Evolutionary conservation across 176 grass and related monocot genomes (phyloP), one percentile per base, ranked within the genome.

Genomic region (Raddia guianensis): DNA sequence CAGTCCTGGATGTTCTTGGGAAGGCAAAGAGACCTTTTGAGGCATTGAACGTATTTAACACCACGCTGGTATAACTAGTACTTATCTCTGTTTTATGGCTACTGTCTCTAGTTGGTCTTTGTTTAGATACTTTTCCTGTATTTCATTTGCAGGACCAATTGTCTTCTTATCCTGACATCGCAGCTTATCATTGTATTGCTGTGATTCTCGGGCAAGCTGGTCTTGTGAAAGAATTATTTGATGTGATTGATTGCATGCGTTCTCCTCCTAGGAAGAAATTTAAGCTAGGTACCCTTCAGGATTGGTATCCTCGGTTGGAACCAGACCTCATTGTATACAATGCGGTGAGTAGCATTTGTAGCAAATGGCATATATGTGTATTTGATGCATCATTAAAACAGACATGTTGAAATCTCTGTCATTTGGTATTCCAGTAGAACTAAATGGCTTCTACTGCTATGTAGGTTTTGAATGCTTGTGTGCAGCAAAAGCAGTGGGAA

Each of bases 401-500:
- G 9, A 35, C 5, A 78, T 73, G 53, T 66, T 57, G n/a, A 73
- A 73, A 32, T 79, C 15, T 67, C 20, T 83, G 16, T 70, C 49
- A 65, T 63, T 86, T 86, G 2, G 34, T 74, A 63, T 75, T 75
- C 74, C 68, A 59, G 11, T 87, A 43, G 58, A 77, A 57, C 14
- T 3, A 69, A 80, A 74, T 54, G 82, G 70, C 32, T 53, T 73
- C 20, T 74, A 47, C 61, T 71, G 12, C 11, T 71, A 40, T 73
- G 63, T 83, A 98, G 95, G 88, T 98, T 84, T 80, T 98, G 73
- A 98, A 98, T 94, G 88, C 92, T 85, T 98, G 95, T 51, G 88
- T 98, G 60, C 90, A 91, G 82, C 87, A 82, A 83, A 92, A 98
- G 75, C 92, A 98, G 83, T 98, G 95, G 95, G 90, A 98, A 89